phyloP scores from a whole-genome alignment of 352 stramenopile species.

The Pythium aquatile region DNA sequence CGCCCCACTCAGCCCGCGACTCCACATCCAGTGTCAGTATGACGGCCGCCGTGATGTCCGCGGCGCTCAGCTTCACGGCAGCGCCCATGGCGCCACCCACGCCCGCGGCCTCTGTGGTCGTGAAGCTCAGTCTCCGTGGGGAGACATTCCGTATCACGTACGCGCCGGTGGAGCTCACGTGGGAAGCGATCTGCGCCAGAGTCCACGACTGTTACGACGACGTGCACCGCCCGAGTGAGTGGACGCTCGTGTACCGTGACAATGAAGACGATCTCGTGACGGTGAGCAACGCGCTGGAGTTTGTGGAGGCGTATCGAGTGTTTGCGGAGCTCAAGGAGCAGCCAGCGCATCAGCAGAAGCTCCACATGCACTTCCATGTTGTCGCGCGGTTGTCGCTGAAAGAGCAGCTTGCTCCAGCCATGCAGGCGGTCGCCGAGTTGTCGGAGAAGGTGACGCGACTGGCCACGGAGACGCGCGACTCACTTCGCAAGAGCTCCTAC shows the following conservation, averaged over 20 bases:
- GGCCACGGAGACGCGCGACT: slow-evolving; percentile 32
- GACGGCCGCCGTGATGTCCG: slow-evolving; percentile 9
- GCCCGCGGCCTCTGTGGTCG: slow-evolving; percentile 23
- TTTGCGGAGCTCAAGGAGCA: slow-evolving; percentile 36
- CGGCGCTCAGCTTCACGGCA: neutral
- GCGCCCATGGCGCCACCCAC: neutral
- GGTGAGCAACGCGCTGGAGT: slow-evolving; percentile 46
- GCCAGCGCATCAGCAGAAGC: slow-evolving; percentile 1
- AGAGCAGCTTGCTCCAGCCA: slow-evolving; percentile 46
- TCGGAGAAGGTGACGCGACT: slow-evolving; percentile 35
- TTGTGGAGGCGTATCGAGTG: slow-evolving; percentile 56
- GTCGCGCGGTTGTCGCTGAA: slow-evolving; percentile 43
- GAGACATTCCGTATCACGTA: slow-evolving; percentile 52
- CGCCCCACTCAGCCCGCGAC: neutral
- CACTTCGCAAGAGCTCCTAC: slow-evolving; percentile 31
- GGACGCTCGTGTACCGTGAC: slow-evolving; percentile 66
- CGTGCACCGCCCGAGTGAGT: slow-evolving; percentile 29
- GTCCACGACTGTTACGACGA: slow-evolving; percentile 39
- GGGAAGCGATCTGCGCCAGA: slow-evolving; percentile 41
- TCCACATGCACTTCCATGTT: slow-evolving; percentile 57
- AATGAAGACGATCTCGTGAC: slow-evolving; percentile 71
- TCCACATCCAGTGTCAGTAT: neutral
- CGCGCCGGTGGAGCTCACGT: slow-evolving; percentile 34
- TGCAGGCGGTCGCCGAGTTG: slow-evolving; percentile 53
- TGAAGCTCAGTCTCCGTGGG: slow-evolving; percentile 56